These are phyloP conservation scores for Scheffersomyces lignosus DNA, from an alignment of 805 yeast genomes.

Conservation along the genomic window DNA sequence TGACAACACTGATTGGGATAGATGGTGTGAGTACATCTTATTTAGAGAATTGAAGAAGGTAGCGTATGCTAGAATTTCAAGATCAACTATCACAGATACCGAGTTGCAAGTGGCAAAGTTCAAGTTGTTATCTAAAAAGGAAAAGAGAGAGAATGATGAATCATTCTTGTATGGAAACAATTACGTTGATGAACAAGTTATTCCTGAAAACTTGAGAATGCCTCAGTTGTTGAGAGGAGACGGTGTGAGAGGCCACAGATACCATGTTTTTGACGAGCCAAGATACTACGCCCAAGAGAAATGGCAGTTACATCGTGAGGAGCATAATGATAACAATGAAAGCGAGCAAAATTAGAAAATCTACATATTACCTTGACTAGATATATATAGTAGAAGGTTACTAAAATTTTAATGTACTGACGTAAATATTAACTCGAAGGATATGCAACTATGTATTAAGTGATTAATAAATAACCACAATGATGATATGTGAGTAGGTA, in stretches of 20 bases:
- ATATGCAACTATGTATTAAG: too few relatives aligned
- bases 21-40: slow-evolving; percentile 97
- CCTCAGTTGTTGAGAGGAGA: slow-evolving; percentile 81
- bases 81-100: slow-evolving; percentile 94
- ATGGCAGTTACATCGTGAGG: too few relatives aligned
- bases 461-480: too few relatives aligned
- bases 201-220: slow-evolving; percentile 66
- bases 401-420: too few relatives aligned
- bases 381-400: too few relatives aligned
- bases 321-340: too few relatives aligned
- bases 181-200: slow-evolving; percentile 54
- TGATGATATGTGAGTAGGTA: too few relatives aligned
- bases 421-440: too few relatives aligned
- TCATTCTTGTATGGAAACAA: slow-evolving; percentile 54
- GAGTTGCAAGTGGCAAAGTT: slow-evolving; percentile 96
- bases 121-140: slow-evolving; percentile 48
- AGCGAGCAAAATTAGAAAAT: too few relatives aligned
- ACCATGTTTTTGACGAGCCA: slow-evolving; percentile 95
- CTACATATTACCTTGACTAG: too few relatives aligned
- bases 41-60: slow-evolving; percentile 83
- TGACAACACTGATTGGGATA: slow-evolving; percentile 90
- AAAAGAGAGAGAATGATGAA: slow-evolving; percentile 28
- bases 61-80: slow-evolving; percentile 90
- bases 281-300: slow-evolving; percentile 57
- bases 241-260: slow-evolving; percentile 90